Evolutionary conservation across 495 filamentous ascomycete genomes (phyloP).

Genomic region (Talaromyces liani): DNA sequence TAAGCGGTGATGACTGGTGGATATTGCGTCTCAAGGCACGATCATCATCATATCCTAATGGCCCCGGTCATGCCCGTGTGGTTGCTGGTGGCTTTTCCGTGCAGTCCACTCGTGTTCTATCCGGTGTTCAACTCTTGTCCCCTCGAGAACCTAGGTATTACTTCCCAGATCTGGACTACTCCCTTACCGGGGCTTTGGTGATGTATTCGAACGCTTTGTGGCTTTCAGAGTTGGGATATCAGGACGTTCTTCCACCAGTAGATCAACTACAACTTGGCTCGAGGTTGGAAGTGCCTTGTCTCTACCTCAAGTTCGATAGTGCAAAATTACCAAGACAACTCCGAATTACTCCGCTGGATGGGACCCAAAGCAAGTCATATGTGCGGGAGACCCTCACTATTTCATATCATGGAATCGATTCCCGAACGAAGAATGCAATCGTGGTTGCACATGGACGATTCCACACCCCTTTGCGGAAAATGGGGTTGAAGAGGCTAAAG

Average conservation of each 20-base stretch:
- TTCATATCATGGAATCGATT: slow-evolving; percentile 35
- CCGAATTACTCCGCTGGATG: slow-evolving; percentile 22
- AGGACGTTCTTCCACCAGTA: slow-evolving; percentile 27
- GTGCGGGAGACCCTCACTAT: slow-evolving; percentile 31
- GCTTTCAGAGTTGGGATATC: slow-evolving; percentile 24
- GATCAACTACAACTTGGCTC: slow-evolving; percentile 26
- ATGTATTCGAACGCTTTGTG: slow-evolving; percentile 36
- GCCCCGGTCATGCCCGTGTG: not conserved
- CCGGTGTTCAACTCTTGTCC: slow-evolving; percentile 9
- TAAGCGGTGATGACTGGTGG: slow-evolving; percentile 73
- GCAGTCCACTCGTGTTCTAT: slow-evolving; percentile 5
- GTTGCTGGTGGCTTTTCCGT: slow-evolving; percentile 4
- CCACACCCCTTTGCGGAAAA: slow-evolving; percentile 16
- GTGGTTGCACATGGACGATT: slow-evolving; percentile 34
- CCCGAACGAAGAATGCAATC: slow-evolving; percentile 22
- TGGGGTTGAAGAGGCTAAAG: slow-evolving; percentile 21
- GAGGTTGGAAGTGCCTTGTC: slow-evolving; percentile 26
- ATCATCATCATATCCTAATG: not conserved
- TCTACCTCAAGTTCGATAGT: slow-evolving; percentile 27
- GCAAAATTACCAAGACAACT: slow-evolving; percentile 24
- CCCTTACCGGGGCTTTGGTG: slow-evolving; percentile 31
- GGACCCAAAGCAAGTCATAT: slow-evolving; percentile 21
- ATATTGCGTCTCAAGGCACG: slow-evolving; percentile 48
- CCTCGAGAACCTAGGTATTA: slow-evolving; percentile 18
- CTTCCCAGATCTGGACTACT: slow-evolving; percentile 31